Base-by-base conservation (phyloP, 1,284 basidiomycete genomes). In the Ceratobasidium sp. region DNA sequence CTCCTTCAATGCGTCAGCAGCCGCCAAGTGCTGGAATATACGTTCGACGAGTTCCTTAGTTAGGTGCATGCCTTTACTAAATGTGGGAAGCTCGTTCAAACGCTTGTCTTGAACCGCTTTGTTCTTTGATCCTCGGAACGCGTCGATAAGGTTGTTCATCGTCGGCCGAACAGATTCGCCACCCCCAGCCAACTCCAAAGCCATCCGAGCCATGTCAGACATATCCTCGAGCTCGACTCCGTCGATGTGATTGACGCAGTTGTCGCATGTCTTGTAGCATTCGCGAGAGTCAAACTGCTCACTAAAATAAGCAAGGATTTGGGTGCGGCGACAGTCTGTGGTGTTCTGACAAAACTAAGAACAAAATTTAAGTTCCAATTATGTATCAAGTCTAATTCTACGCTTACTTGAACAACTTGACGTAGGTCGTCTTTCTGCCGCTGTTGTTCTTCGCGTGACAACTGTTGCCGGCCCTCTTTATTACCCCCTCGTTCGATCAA, bases 321-420 rank as follows among this genome's bases (percentile, higher is more conserved):
- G 94, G 1, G 89, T 88, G 0, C 98, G 91, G 9, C 98, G 91
- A 81, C 97, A 99, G 80, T 95, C 94, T 49, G 91, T 90, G 76
- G 90, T 88, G 84, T 98, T 96, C 76, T 86, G 83, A 83, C 95
- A 97, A 83, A 92, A 99, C 70, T 73, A 46, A 46, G 37, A 59
- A 19, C 9, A 62, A 62, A n/a, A 17, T 49, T 15, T 59, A 3
- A 62, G 69, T 19, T 51, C 19, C 62, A 1, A n/a, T 5, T 32
- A 8, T 3, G 37, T 40, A 2, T 2, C 34, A 2, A 49, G 19
- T 34, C 11, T 59, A 19, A 13, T 4, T 17, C 34, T 15, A 19
- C 1, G 40, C 54, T 70, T 32, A 73, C 69, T 44, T 89, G 85
- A 15, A 92, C 86, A 56, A 94, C 89, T n/a, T 87, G 85, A 3